A percentile compares a stretch with the other conserved stretches of the same genome.
phyloP scores from a whole-genome alignment of 345 rosid species.

The Schrenkiella parvula region DNA sequence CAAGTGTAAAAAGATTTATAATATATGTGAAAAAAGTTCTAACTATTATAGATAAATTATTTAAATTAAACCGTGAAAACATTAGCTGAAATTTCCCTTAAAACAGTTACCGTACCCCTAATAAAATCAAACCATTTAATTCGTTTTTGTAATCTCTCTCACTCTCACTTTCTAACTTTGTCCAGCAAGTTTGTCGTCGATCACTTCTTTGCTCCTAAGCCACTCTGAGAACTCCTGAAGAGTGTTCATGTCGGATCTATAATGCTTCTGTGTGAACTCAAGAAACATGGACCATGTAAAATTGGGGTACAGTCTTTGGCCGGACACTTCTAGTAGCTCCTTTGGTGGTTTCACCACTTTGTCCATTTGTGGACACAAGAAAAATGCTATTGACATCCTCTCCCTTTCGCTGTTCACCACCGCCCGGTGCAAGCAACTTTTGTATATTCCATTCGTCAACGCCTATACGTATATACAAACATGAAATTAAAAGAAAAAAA shows the following conservation, averaged over 20 bases:
- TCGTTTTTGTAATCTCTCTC: neutral
- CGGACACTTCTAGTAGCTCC: conserved; percentile 22
- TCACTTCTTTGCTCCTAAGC: conserved; percentile 9
- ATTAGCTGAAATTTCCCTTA: neutral
- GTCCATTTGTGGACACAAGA: conserved; percentile 52
- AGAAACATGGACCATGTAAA: conserved; percentile 69
- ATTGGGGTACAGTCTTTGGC: conserved; percentile 45
- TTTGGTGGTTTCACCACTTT: conserved; percentile 59
- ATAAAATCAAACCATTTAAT: neutral
- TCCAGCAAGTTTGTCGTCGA: neutral
- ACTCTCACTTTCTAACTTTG: neutral
- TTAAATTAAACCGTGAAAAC: no score
- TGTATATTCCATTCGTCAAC: conserved; percentile 35
- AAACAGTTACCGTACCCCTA: no score
- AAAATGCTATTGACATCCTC: conserved; percentile 55
- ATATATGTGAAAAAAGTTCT: no score
- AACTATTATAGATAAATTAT: no score
- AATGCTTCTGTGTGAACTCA: conserved; percentile 41
- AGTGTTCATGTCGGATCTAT: conserved; percentile 20
- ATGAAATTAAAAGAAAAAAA: neutral
- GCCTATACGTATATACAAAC: neutral
- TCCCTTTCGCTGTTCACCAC: conserved; percentile 48
- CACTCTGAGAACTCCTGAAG: conserved; percentile 12
- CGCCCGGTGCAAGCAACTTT: conserved; percentile 57
- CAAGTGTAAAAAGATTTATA: no score